Evolutionary conservation across 1,284 basidiomycete genomes (phyloP), one percentile per base, ranked within the genome.

Genomic region (Pisolithus thermaeus): DNA sequence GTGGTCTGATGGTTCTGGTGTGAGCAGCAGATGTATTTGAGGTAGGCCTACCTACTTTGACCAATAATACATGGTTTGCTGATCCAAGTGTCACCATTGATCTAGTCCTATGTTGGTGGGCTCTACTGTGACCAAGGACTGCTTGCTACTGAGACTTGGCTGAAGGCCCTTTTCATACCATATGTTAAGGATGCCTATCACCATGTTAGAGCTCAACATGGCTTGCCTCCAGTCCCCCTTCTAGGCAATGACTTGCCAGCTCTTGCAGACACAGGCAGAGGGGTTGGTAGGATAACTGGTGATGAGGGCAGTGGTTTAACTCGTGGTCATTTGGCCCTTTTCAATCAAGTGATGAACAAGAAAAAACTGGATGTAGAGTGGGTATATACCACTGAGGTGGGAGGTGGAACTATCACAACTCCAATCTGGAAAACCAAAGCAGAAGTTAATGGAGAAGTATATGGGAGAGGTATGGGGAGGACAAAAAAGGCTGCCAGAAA

Each of bases 401-500:
- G 68, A 49, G 68, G 71, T 49, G 70, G 70, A 25, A 78, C 74
- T 35, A 77, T 73, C 62, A 77, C 79, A 18, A 89, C 86, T 20
- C 85, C 87, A 6, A 76, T 87, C 54, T 90, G 87, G 87, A 72
- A 68, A 51, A 86, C 80, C 45, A 77, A 70, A 52, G 82, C 82
- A 44, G 68, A 81, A 49, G 77, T 89, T 48, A 75, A 83, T 48
- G 78, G 78, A 1, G 70, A 78, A 53, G 69, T 74, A 46, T 73
- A 77, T 65, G 86, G 86, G 2, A 62, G 62, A 14, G 87, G 87
- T 1, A 73, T 69, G 50, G 87, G 85, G 7, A 79, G 74, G 57
- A 87, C 85, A 44, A 90, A 90, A 76, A 87, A 84, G 63, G 76
- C 77, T 2, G 87, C 87, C 1, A 76, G 82, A 62, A 88, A 88